Conservation (phyloP, 768 basidiomycete species). For the Xerocomellus dryophilus region DNA sequence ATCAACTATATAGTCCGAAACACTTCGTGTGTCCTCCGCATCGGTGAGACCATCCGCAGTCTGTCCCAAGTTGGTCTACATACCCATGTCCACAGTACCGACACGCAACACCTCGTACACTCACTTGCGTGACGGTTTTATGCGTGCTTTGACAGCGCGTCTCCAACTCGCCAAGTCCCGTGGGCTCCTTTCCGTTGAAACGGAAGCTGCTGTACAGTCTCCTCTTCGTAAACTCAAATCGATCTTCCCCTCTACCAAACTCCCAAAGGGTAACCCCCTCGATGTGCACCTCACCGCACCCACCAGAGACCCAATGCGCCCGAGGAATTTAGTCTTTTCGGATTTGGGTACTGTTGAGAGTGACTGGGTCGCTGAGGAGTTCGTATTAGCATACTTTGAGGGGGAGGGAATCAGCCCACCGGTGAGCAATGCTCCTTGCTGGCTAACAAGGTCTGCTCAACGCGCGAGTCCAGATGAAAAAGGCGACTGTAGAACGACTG, state of each 20-base stretch:
- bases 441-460: background rate
- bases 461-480: constrained; percentile 28
- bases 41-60: constrained; percentile 45
- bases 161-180: constrained; percentile 50
- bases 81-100: constrained; percentile 51
- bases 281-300: constrained; percentile 69
- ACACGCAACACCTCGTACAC: constrained; percentile 73
- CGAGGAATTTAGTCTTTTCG: constrained; percentile 58
- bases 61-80: background rate
- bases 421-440: constrained; percentile 39
- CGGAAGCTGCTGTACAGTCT: constrained; percentile 52
- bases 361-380: constrained; percentile 72
- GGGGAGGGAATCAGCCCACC: constrained; percentile 66
- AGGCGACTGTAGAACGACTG: constrained; percentile 24
- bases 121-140: constrained; percentile 81
- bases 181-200: constrained; percentile 55
- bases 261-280: constrained; percentile 63
- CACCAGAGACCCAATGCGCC: constrained; percentile 38
- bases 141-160: constrained; percentile 67
- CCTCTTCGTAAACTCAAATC: constrained; percentile 73
- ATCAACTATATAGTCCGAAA: constrained; percentile 64
- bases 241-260: constrained; percentile 67
- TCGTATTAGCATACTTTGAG: constrained; percentile 74
- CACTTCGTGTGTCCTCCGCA: constrained; percentile 69
- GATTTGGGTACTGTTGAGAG: constrained; percentile 71